Percentiles rank a stretch among this genome's conserved stretches.
phyloP scores from a whole-genome alignment of 768 basidiomycete species.

The Tricholoma furcatifolium region DNA sequence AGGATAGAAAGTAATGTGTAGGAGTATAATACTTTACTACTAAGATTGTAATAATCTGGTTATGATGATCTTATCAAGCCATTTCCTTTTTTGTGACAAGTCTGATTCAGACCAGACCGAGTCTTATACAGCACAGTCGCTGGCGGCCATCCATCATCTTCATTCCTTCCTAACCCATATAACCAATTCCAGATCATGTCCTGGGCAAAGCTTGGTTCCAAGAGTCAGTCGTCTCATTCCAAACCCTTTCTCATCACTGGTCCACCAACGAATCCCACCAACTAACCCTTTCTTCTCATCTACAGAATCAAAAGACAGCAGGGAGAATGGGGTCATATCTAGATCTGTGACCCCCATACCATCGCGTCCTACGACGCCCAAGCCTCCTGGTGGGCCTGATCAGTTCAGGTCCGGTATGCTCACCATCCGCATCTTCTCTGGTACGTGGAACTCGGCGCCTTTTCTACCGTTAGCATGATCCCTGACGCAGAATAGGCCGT shows the following conservation, averaged over 20 bases:
- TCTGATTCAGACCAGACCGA: constrained; percentile 7
- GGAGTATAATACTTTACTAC: background rate
- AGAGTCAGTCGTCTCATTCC: constrained; percentile 32
- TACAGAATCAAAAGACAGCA: constrained; percentile 66
- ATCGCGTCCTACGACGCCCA: constrained; percentile 79
- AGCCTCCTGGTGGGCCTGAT: constrained; percentile 49
- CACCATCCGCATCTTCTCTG: constrained; percentile 94
- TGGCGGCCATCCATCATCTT: constrained; percentile 26
- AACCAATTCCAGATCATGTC: constrained; percentile 39
- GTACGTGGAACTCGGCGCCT: constrained; percentile 41
- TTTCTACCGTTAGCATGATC: background rate
- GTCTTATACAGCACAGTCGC: constrained; percentile 23
- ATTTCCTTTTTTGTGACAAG: constrained; percentile 10
- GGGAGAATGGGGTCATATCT: constrained; percentile 69
- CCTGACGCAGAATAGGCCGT: constrained; percentile 49
- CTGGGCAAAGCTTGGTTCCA: constrained; percentile 47
- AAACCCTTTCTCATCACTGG: constrained; percentile 1
- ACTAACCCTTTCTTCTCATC: constrained; percentile 3
- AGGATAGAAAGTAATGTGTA: too few species aligned
- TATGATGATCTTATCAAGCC: constrained; percentile 4
- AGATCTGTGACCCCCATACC: constrained; percentile 81
- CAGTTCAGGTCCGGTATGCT: constrained; percentile 88
- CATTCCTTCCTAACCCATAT: constrained; percentile 14
- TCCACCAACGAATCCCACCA: constrained; percentile 2
- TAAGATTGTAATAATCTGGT: background rate